Base-by-base conservation (phyloP, 306 rosid species). In the Corylus avellana region DNA sequence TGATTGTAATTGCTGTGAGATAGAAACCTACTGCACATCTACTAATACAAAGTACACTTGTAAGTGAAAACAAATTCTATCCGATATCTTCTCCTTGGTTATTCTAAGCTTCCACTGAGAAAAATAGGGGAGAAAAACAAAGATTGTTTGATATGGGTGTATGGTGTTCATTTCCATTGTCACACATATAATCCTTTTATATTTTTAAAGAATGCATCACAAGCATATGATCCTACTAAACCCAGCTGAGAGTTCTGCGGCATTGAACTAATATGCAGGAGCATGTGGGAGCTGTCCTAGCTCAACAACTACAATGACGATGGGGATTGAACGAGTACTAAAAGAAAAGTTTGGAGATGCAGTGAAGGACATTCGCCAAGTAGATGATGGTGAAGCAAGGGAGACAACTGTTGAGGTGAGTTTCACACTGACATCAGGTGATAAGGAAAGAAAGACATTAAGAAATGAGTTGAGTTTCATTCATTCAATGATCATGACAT, bases 241-340 rank as follows among this genome's bases (percentile, higher is more conserved):
- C 42, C 46, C 47, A 53, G 20, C 44, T 35, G 18, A 72, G 51
- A 46, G 20, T 56, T 66, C 53, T 4, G 13, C 8, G 13, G 39
- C 50, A 51, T 49, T 57, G 59, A 12, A 69, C 44, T 49, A 62
- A 56, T 77, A 64, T 61, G 76, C 83, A 91, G 99, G 99, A 81
- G 99, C 98, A 0, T 93, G 99, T 70, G 96, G 88, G 61, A 91
- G 96, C 84, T 96, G 98, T 80, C 99, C 98, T 0, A 93, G 96
- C 91, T 96, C 99, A 14, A 95, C 98, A 8, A 95, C 97, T 13
- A 95, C 99, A 3, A 91, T 96, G 99, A 90, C 82, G 70, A 93
- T 93, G 99, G 98, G 98, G 22, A 95, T 91, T n/a, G 98, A 95
- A 57, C 92, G 98, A 5, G 98, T 91, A 47, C 89, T 93, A 0